A percentile compares a stretch with the other conserved stretches of the same genome.
Conservation (phyloP, 345 rosid genomes). For the Turritis glabra region DNA sequence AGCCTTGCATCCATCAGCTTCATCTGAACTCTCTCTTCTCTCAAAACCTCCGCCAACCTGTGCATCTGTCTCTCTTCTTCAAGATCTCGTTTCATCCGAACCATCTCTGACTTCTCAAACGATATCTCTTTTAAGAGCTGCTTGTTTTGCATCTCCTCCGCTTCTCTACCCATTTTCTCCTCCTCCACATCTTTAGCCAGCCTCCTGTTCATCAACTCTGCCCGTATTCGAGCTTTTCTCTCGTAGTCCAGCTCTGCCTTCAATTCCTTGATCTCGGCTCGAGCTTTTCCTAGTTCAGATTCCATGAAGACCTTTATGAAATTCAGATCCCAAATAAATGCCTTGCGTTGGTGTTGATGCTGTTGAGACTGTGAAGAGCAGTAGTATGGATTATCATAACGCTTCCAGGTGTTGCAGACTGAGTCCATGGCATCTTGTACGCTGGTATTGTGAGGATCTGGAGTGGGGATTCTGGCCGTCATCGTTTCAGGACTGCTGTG, state of each 20-base stretch:
- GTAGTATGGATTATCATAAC: conserved; percentile 74
- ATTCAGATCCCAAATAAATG: conserved; percentile 72
- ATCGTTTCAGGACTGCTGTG: conserved; percentile 51
- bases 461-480: conserved; percentile 46
- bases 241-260: conserved; percentile 72
- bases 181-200: conserved; percentile 67
- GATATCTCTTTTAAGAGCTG: conserved; percentile 61
- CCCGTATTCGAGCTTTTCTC: conserved; percentile 60
- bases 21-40: conserved; percentile 95
- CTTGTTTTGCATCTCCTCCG: conserved; percentile 58
- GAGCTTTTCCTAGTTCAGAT: conserved; percentile 50
- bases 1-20: conserved; percentile 79
- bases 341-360: conserved; percentile 36
- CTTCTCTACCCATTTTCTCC: conserved; percentile 64
- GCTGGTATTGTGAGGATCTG: conserved; percentile 32
- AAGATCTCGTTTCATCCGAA: conserved; percentile 55
- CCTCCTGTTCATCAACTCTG: conserved; percentile 59
- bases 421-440: conserved; percentile 40
- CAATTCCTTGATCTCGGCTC: conserved; percentile 60
- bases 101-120: conserved; percentile 51
- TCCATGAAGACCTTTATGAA: conserved; percentile 58
- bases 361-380: conserved; percentile 35
- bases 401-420: conserved; percentile 66
- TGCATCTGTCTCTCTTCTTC: conserved; percentile 86
- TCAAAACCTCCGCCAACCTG: conserved; percentile 65